Evolutionary conservation across 73 alveolate species (phyloP).

Genomic region (Paramecium sonneborni): DNA sequence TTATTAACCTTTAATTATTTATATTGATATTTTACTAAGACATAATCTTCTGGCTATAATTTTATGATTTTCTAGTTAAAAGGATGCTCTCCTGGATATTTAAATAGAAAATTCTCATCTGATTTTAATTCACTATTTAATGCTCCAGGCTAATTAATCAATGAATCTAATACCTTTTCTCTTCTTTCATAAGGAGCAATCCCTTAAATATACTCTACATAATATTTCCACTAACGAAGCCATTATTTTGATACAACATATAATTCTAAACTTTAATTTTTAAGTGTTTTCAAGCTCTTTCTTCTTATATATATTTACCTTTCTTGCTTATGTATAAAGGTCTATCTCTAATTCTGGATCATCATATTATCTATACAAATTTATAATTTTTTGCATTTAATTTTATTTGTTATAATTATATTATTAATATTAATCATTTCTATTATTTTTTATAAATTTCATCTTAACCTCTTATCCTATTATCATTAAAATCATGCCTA

Average conservation of each 20-base stretch:
- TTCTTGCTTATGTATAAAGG: neutral
- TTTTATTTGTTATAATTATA: neutral
- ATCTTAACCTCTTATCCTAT: neutral
- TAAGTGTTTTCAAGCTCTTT: neutral
- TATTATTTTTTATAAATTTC: neutral
- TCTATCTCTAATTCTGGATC: neutral
- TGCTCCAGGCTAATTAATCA: neutral
- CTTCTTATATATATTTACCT: neutral
- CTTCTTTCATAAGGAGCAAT: neutral
- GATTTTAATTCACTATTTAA: neutral
- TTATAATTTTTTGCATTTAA: too few relatives aligned
- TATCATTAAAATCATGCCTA: neutral
- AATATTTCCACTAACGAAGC: neutral
- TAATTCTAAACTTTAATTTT: neutral
- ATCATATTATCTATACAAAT: neutral
- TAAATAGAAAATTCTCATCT: neutral
- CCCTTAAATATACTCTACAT: neutral
- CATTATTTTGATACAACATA: conserved; percentile 10
- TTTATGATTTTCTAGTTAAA: neutral
- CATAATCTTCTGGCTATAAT: neutral
- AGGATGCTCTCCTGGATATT: neutral
- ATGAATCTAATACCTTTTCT: neutral
- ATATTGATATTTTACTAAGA: neutral
- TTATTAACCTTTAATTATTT: neutral
- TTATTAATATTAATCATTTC: neutral